Base-by-base conservation (phyloP, 768 basidiomycete genomes). In the Lactarius hengduanensis region DNA sequence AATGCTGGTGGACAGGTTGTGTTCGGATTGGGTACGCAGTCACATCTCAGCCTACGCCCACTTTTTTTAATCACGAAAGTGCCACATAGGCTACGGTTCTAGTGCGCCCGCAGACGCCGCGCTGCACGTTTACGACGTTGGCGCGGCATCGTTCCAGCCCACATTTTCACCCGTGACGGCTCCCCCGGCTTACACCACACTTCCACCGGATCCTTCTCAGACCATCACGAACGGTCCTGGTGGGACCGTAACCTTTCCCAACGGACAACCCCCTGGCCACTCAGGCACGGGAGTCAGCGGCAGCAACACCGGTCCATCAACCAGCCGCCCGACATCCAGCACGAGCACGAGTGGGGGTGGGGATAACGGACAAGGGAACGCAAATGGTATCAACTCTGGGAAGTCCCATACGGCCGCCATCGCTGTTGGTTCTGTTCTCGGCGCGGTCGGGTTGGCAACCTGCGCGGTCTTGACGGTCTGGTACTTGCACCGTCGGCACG, bases 1-100 rank as follows among this genome's bases (percentile, higher is more conserved):
- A 79, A 80, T 41, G 79, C 82, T 38, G 87, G 86, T 15, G 78
- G 80, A 38, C 80, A 84, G 62, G 86, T 93, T 26, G 74, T 95
- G 11, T 90, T 94, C 74, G 89, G 88, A 40, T 91, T 89, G 72
- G 92, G 92, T 92, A 70, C 70, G 88, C 77, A 28, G 57, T 60
- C 26, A 38, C n/a, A 15, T 59, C 43, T 32, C 20, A 11, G 18
- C 45, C 63, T 59, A 8, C 28, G 59, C 16, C 20, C 1, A 11
- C 11, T 16, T n/a, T 54, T 47, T 34, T 16, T 57, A 28, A 54
- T 64, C 22, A 59, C 40, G 45, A 28, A 57, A 26, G 4, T 32
- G 43, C 18, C 41, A 34, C 40, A 43, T 63, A 88, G 84, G 83
- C 18, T 87, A 86, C 71, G 78, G 74, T 22, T 67, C 77, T 50